Evolutionary conservation across 768 basidiomycete species (phyloP), one percentile per base, ranked within the genome.

Genomic region (Rhizopogon vinicolor): DNA sequence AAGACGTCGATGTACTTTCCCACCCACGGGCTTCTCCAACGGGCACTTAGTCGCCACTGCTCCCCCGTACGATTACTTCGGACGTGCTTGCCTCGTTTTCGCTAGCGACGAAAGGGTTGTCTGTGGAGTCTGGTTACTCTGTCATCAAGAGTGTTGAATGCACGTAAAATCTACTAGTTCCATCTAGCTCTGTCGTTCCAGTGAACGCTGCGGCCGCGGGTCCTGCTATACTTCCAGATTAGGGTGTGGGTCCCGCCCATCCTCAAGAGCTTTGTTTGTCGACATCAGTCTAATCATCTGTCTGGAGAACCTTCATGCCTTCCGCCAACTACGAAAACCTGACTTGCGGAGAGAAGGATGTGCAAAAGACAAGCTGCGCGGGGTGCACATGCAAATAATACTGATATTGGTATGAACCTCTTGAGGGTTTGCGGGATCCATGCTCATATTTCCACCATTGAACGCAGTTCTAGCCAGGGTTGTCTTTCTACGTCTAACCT

Each of bases 401-500:
- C 65, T 0, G 68, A 59, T 46, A 91, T 64, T 1, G 87, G 79
- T 7, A 70, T 61, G 62, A 84, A 88, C 58, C 13, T 77, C 75
- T 12, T 57, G 65, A 1, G 69, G 72, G 7, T 64, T 62, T 35
- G 71, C 67, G 7, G 82, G 78, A 5, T 88, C 89, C 29, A 83
- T 72, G 74, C 50, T 93, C 91, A 60, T 84, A 82, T 1, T 75
- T 72, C 84, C 87, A 91, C 90, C 90, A 93, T 7, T 67, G 60
- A 22, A 80, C 74, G 87, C 87, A 87, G 39, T 69, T 78, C 69
- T 78, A 84, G 7, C 78, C 84, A 0, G 80, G 73, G 28, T 78
- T 75, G 56, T 84, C 79, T 59, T 93, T 91, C 89, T 89, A 93
- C 2, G 88, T 87, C 89, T 90, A 93, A 7, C 78, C 91, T 41